Evolutionary conservation across 2,329 filamentous ascomycete species (phyloP), one percentile per base, ranked within the genome.

Genomic region (Aureobasidium melanogenum): DNA sequence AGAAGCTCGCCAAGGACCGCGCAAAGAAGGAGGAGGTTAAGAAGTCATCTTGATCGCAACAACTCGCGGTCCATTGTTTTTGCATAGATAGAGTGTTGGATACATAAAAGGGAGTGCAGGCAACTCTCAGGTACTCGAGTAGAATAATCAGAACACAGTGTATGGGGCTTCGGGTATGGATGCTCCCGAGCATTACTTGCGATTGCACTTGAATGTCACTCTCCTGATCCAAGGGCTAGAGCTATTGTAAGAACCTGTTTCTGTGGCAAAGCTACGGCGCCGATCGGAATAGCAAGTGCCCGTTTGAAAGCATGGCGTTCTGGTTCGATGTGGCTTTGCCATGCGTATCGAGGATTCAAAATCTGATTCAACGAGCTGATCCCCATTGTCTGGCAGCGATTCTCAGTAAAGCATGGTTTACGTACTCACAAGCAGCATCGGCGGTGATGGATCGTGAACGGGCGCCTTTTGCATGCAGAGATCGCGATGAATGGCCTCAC

Each of bases 1-100:
- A 96, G 79, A 97, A 97, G 82, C 78, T 85, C 70, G 86, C 84
- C 61, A 96, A 95, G 79, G 85, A 87, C 72, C 79, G 77, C 57
- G 85, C 83, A 50, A 60, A 60, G 46, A 50, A 60, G 19, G 46
- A 17, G 44, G 34, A 50, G 14, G 26, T 24, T n/a, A 55, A 61
- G 48, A 59, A 55, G 50, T 56, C 60, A 22, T 19, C 30, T 28
- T 55, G 50, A 39, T n/a, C 10, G 9, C 8, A 30, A 24, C 1
- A 19, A 19, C 19, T 19, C 3, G n/a, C 22, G 9, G 19, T 28
- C 5, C 8, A n/a, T 14, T 8, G 2, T 34, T 22, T 22, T 54
- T 19, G 34, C 19, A 30, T 24, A 19, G 10, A 17, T 28, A 56
- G 7, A 46, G 10, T 32, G 44, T 26, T 24, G 43, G n/a, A 26